These are phyloP conservation scores for Podaxis pistillaris DNA, from an alignment of 768 basidiomycete species.

Conservation along the genomic window DNA sequence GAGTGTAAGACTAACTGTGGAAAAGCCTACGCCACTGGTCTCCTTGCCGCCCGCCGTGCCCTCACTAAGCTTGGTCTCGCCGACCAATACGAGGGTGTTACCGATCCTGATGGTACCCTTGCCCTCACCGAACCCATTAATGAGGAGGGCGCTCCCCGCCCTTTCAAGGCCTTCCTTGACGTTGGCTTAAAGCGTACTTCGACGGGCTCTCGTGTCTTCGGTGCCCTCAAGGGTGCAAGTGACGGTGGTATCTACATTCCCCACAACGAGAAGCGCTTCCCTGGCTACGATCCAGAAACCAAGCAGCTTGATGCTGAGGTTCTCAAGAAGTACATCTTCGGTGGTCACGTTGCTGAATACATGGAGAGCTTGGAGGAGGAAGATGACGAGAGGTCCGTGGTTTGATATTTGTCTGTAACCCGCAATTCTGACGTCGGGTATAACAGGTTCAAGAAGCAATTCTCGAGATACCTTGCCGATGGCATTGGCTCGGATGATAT, in stretches of 20 bases:
- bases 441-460: constrained; percentile 93
- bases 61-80: constrained; percentile 93
- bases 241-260: constrained; percentile 98
- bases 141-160: constrained; percentile 90
- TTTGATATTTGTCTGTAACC: not conserved
- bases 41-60: constrained; percentile 92
- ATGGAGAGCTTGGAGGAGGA: constrained; percentile 99
- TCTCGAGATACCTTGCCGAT: constrained; percentile 92
- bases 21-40: constrained; percentile 93
- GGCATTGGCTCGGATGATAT: constrained; percentile 95
- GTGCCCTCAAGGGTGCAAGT: constrained; percentile 97
- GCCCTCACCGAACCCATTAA: constrained; percentile 82
- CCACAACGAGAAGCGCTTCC: constrained; percentile 97
- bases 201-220: constrained; percentile 96
- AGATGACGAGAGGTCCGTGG: constrained; percentile 86
- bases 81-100: constrained; percentile 95
- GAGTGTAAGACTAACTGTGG: constrained; percentile 9
- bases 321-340: constrained; percentile 96
- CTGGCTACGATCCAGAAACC: constrained; percentile 90
- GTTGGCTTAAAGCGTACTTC: constrained; percentile 98
- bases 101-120: constrained; percentile 88
- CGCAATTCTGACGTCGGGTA: constrained; percentile 9
- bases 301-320: constrained; percentile 94
- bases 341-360: constrained; percentile 98
- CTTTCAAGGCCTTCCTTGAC: constrained; percentile 99